Evolutionary conservation across 495 filamentous ascomycete species (phyloP).

Genomic region (Talaromyces nanjingensis): DNA sequence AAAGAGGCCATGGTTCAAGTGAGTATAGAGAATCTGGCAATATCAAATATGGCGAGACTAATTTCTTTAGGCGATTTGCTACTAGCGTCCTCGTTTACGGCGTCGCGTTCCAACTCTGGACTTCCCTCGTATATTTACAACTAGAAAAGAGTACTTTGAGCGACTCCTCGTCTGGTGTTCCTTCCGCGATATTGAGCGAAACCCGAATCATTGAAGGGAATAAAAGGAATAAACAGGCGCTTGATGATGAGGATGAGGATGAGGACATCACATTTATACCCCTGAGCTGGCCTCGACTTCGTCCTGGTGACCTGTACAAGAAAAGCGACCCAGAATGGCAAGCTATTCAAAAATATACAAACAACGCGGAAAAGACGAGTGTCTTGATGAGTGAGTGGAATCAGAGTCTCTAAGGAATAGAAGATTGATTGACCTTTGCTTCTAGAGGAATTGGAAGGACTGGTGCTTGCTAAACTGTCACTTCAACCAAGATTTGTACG

Average conservation of each 20-base stretch:
- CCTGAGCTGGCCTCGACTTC: conserved; percentile 46
- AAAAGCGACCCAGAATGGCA: conserved; percentile 65
- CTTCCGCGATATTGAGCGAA: neutral
- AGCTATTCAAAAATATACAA: conserved; percentile 51
- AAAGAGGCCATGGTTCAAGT: conserved; percentile 35
- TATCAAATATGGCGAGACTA: conserved; percentile 6
- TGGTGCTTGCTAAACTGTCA: conserved; percentile 31
- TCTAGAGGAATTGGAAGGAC: conserved; percentile 43
- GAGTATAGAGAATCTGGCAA: neutral
- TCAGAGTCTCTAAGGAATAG: neutral
- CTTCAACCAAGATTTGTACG: conserved; percentile 24
- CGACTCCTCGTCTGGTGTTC: conserved; percentile 10
- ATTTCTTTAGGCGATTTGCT: conserved; percentile 21
- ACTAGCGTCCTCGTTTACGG: conserved; percentile 27
- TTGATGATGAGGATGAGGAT: conserved; percentile 23
- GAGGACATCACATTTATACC: conserved; percentile 55
- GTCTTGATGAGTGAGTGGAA: conserved; percentile 43
- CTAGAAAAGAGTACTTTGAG: conserved; percentile 28
- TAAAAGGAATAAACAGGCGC: conserved; percentile 13
- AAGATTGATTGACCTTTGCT: conserved; percentile 9
- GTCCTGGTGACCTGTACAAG: conserved; percentile 46
- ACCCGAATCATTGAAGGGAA: conserved; percentile 15
- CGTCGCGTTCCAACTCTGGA: conserved; percentile 33
- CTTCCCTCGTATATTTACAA: conserved; percentile 30
- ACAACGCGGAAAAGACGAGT: conserved; percentile 39